Percentiles rank a stretch among this genome's conserved stretches.
Conservation (phyloP, 768 basidiomycete species). For the Leccinum sublutescens region DNA sequence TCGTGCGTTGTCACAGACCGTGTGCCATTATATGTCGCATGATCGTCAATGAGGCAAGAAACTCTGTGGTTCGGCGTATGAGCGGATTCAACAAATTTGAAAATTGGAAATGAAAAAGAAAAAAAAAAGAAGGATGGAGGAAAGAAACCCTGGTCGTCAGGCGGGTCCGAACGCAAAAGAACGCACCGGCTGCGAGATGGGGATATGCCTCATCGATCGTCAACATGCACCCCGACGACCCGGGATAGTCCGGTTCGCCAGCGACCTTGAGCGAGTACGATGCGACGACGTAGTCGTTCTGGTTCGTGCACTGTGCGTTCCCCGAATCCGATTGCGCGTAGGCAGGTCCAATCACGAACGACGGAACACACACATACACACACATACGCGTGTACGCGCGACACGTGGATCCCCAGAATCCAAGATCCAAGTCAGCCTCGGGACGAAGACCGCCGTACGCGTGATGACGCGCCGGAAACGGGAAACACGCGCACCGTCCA, state of each 20-base stretch:
- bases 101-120: neutral
- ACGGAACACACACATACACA: neutral
- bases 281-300: constrained; percentile 50
- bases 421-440: neutral
- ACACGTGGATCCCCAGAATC: neutral
- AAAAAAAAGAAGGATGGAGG: neutral
- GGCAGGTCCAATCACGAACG: neutral
- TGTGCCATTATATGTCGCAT: constrained; percentile 61
- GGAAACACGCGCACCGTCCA: constrained; percentile 53
- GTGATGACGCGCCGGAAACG: neutral
- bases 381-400: neutral
- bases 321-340: neutral
- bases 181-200: constrained; percentile 55
- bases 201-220: constrained; percentile 61
- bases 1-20: constrained; percentile 16
- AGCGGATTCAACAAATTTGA: constrained; percentile 3
- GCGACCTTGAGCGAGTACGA: constrained; percentile 57
- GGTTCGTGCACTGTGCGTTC: constrained; percentile 51
- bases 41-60: constrained; percentile 59
- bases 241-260: constrained; percentile 51
- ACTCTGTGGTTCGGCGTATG: constrained; percentile 38
- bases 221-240: constrained; percentile 61
- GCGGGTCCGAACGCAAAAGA: neutral
- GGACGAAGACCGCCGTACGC: neutral
- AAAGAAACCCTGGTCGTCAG: constrained; percentile 6